These are phyloP conservation scores for Dothiorella sarmentorum DNA, from an alignment of 2,329 filamentous ascomycete species.

Conservation along the genomic window DNA sequence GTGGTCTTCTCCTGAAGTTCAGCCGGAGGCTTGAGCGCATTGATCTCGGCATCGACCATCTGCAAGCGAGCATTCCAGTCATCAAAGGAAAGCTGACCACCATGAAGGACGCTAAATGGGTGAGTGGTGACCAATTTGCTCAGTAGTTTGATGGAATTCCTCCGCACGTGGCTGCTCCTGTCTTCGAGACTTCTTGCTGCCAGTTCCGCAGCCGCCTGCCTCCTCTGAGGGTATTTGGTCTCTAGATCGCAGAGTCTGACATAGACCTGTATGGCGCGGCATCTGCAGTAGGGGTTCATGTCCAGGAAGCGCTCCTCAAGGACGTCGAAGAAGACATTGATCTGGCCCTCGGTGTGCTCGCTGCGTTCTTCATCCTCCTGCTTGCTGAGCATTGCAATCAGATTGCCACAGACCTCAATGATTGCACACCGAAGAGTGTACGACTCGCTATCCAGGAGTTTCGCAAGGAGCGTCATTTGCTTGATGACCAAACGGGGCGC, in stretches of 20 bases:
- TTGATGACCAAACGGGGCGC: constrained; percentile 91
- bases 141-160: constrained; percentile 91
- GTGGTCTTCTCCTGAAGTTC: constrained; percentile 67
- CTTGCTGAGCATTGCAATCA: constrained; percentile 85
- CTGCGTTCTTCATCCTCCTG: constrained; percentile 74
- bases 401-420: constrained; percentile 95
- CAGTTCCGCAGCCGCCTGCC: constrained; percentile 82
- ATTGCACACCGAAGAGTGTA: constrained; percentile 91
- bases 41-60: constrained; percentile 76
- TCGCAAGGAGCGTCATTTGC: constrained; percentile 92
- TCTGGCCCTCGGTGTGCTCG: constrained; percentile 90
- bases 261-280: constrained; percentile 88
- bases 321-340: constrained; percentile 96
- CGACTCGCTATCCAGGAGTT: constrained; percentile 94
- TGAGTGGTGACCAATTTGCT: constrained; percentile 88
- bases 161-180: constrained; percentile 94
- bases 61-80: constrained; percentile 84
- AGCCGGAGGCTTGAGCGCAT: constrained; percentile 74
- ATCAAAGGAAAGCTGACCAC: constrained; percentile 69
- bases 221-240: constrained; percentile 88
- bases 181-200: constrained; percentile 89
- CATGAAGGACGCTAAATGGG: constrained; percentile 88
- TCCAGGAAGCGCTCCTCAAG: constrained; percentile 94
- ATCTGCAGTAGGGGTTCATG: constrained; percentile 93
- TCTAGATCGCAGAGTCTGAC: constrained; percentile 90